Evolutionary conservation across 2,329 filamentous ascomycete species (phyloP), one percentile per base, ranked within the genome.

Genomic region (Fusarium cyanostomum): DNA sequence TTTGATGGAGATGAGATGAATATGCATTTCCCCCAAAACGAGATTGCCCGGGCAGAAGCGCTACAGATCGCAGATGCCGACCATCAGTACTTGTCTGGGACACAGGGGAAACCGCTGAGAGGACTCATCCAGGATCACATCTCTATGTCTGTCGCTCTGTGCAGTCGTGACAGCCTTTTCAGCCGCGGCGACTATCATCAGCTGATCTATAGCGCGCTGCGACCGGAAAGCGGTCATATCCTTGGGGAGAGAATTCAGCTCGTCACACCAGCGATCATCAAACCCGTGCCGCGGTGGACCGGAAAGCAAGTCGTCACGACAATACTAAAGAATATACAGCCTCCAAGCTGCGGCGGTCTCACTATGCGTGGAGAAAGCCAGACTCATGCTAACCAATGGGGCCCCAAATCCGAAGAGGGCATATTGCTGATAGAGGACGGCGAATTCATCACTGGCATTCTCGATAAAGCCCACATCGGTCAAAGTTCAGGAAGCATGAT

Each of bases 1-100:
- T 99, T 98, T 73, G 95, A 99, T 73, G 95, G 95, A 76, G 95
- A 99, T 74, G 95, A 99, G 77, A 99, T 99, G 95, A 99, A 99
- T 77, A 96, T 99, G 94, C 95, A 99, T 78, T 97, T 99, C 72
- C 95, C 95, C 2, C 95, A 99, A 71, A 98, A 97, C 68, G 95
- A 98, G 74, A 83, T 97, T 64, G 95, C 94, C 12, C 86, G 95
- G 68, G 91, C 94, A 3, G 95, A 99, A 79, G 95, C 95, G 2
- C 84, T 96, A 67, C 92, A 93, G 68, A 89, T 99, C 70, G 94
- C 95, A 31, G 94, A 98, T 74, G 97, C 95, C 3, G 94, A 98
- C 74, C 93, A 97, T 73, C 95, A 99, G 72, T 99, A 98, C 74
- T 85, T 98, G 28, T 96, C 94, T 24, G 92, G 90, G 15, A 99